Conservation (phyloP, 148 eudicot genomes). For the Heliamphora exappendiculata region DNA sequence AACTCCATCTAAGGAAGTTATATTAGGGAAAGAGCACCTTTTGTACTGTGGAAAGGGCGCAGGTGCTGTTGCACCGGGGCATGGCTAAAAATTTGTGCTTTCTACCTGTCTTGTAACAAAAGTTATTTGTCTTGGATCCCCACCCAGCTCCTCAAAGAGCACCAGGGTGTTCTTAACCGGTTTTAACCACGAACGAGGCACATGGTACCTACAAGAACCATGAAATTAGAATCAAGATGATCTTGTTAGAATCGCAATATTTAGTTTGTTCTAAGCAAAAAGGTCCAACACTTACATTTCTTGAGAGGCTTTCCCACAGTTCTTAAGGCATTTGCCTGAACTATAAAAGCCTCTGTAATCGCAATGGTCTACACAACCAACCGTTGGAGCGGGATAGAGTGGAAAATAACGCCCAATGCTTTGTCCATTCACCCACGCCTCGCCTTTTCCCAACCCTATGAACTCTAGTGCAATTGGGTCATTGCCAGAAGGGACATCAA, state of each 20-base stretch:
- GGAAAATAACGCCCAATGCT: conserved; percentile 98
- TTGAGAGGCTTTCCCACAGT: conserved; percentile 83
- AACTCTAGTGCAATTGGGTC: conserved; percentile 75
- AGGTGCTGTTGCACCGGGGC: conserved; percentile 65
- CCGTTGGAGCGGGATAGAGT: conserved; percentile 32
- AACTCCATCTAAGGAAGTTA: not conserved
- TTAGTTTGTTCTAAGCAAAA: not conserved
- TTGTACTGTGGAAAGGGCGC: conserved; percentile 48
- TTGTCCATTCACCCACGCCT: conserved; percentile 96
- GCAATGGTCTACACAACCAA: conserved; percentile 55
- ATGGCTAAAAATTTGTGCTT: conserved; percentile 60
- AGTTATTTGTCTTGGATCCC: conserved; percentile 71
- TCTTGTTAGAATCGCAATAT: too few relatives aligned
- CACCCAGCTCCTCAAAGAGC: conserved; percentile 82
- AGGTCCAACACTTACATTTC: conserved; percentile 41
- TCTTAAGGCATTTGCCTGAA: conserved; percentile 57
- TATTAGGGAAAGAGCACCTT: conserved; percentile 33
- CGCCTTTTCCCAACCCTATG: conserved; percentile 86
- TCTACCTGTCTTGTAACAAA: conserved; percentile 47
- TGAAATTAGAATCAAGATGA: not conserved
- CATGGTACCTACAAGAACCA: conserved; percentile 60
- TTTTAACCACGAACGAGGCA: conserved; percentile 82
- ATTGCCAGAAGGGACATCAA: conserved; percentile 64
- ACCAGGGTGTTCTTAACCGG: conserved; percentile 56
- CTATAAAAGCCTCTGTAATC: conserved; percentile 58